Conservation (phyloP, 108 stramenopile genomes). For the Skeletonema potamos region DNA sequence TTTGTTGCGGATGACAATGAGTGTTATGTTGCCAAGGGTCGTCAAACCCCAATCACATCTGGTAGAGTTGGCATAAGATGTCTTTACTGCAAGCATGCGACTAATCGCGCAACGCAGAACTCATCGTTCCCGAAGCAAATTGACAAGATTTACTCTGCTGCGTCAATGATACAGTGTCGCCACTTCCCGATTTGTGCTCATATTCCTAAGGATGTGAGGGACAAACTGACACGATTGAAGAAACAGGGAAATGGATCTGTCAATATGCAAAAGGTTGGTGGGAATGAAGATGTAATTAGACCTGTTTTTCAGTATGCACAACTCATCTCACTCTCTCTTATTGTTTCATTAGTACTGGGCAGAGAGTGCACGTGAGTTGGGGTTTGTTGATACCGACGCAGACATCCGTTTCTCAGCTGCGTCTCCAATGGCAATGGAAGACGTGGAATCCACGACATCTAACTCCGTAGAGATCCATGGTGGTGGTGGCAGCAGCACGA, state of each 20-base stretch:
- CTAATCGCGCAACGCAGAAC: not conserved
- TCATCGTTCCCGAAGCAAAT: slow-evolving; percentile 22
- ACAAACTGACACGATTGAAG: slow-evolving; percentile 25
- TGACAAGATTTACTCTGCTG: slow-evolving; percentile 10
- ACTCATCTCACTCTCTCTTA: not conserved
- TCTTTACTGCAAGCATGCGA: slow-evolving; percentile 46
- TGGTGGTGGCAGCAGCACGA: not conserved
- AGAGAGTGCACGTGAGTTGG: slow-evolving; percentile 19
- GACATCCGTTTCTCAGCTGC: slow-evolving; percentile 23
- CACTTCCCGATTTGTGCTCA: slow-evolving; percentile 31
- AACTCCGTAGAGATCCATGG: no score
- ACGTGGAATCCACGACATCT: not conserved
- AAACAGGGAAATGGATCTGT: slow-evolving; percentile 11
- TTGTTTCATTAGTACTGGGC: slow-evolving; percentile 27
- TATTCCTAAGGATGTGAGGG: slow-evolving; percentile 23
- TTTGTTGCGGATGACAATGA: slow-evolving; percentile 42
- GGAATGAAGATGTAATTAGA: not conserved
- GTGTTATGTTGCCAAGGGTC: slow-evolving; percentile 16
- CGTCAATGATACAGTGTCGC: slow-evolving; percentile 46
- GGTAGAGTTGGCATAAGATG: slow-evolving; percentile 70
- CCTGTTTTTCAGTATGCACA: not conserved
- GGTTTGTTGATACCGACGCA: slow-evolving; percentile 33
- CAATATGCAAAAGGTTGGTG: not conserved
- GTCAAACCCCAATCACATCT: slow-evolving; percentile 10
- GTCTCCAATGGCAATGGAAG: not conserved